Evolutionary conservation across 495 filamentous ascomycete species (phyloP).

Genomic region (Amphirosellinia nigrospora): DNA sequence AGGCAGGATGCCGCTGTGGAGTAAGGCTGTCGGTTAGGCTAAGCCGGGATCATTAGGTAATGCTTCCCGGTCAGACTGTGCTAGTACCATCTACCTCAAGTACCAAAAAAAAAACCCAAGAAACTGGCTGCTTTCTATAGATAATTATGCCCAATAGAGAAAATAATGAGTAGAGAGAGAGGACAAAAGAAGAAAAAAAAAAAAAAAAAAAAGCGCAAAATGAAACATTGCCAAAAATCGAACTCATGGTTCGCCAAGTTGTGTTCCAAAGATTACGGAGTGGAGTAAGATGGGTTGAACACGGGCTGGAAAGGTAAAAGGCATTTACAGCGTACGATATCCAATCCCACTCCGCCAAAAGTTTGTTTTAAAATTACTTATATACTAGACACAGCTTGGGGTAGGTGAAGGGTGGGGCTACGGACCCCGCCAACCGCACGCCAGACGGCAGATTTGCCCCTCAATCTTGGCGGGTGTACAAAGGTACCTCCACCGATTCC

Average conservation of each 20-base stretch:
- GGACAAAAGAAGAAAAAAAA: not conserved
- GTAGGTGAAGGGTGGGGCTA: not conserved
- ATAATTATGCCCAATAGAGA: too few species aligned
- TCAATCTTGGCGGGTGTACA: slow-evolving; percentile 1
- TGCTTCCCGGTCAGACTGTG: too few species aligned
- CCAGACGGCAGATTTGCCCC: not conserved
- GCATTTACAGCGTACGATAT: slow-evolving; percentile 29
- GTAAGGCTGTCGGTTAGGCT: not conserved
- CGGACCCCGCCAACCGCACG: not conserved
- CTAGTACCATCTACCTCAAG: too few species aligned
- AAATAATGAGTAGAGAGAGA: not conserved
- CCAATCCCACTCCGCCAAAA: slow-evolving; percentile 26
- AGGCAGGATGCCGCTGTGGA: slow-evolving; percentile 6
- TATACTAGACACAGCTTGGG: not conserved
- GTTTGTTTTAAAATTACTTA: not conserved
- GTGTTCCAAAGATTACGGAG: slow-evolving; percentile 31
- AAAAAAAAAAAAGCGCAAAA: slow-evolving; percentile 6
- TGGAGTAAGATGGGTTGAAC: slow-evolving; percentile 30
- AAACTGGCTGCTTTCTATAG: too few species aligned
- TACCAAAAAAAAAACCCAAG: too few species aligned
- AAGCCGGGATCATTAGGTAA: not conserved
- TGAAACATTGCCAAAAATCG: slow-evolving; percentile 25
- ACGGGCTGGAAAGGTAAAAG: slow-evolving; percentile 30
- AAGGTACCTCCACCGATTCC: not conserved
- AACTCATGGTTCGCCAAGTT: slow-evolving; percentile 18